These are phyloP conservation scores for Didymella lethalis DNA, from an alignment of 2,329 filamentous ascomycete species.

Conservation along the genomic window DNA sequence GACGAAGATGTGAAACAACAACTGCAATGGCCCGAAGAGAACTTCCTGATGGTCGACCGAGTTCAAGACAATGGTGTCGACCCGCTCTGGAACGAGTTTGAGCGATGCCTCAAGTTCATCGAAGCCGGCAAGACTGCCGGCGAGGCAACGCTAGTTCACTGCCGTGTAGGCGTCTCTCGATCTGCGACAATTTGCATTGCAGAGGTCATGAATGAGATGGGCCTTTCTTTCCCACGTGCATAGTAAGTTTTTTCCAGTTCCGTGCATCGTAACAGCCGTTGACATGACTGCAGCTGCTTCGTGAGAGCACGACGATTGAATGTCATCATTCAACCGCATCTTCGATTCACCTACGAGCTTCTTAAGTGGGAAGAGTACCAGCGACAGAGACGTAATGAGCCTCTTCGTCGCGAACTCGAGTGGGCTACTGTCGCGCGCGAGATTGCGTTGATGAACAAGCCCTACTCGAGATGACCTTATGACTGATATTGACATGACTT, in stretches of 20 bases:
- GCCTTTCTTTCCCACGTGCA: slow-evolving; percentile 85
- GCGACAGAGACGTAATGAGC: slow-evolving; percentile 62
- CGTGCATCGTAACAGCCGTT: slow-evolving; percentile 5
- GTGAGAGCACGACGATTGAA: slow-evolving; percentile 91
- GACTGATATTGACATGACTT: slow-evolving; percentile 27
- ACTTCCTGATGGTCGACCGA: slow-evolving; percentile 80
- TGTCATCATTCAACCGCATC: slow-evolving; percentile 96
- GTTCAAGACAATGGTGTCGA: slow-evolving; percentile 98
- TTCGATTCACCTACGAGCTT: slow-evolving; percentile 90
- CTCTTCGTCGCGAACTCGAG: slow-evolving; percentile 79
- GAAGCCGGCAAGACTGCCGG: slow-evolving; percentile 79
- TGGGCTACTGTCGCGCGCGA: slow-evolving; percentile 89
- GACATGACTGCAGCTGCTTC: slow-evolving; percentile 69
- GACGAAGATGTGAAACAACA: slow-evolving; percentile 65
- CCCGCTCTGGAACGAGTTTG: slow-evolving; percentile 84
- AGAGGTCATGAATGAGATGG: slow-evolving; percentile 88
- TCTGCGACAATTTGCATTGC: slow-evolving; percentile 98
- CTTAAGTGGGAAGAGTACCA: slow-evolving; percentile 93
- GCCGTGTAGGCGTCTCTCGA: slow-evolving; percentile 91
- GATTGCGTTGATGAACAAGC: slow-evolving; percentile 94
- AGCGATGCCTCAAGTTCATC: slow-evolving; percentile 87
- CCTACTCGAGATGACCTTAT: slow-evolving; percentile 73
- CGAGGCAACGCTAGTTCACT: slow-evolving; percentile 91
- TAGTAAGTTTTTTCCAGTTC: slow-evolving; percentile 64
- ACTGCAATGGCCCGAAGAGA: slow-evolving; percentile 77